These are phyloP conservation scores for Psilocybe subaeruginosa DNA, from an alignment of 768 basidiomycete genomes.

Conservation along the genomic window DNA sequence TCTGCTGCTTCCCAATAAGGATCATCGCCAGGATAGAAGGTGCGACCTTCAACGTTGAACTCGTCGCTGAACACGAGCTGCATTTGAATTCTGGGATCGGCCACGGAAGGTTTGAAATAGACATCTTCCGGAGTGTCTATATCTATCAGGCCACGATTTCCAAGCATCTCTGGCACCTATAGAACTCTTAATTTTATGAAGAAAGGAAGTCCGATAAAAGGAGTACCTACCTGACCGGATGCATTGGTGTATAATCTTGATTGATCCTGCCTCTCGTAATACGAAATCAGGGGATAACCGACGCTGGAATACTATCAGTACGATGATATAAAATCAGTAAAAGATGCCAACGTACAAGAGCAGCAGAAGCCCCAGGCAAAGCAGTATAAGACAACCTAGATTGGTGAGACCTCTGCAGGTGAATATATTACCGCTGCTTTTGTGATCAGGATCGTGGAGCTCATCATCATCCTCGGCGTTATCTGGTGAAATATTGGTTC, in stretches of 20 bases:
- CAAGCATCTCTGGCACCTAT: conserved; percentile 59
- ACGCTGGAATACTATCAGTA: conserved; percentile 39
- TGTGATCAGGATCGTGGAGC: conserved; percentile 76
- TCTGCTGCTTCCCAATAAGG: conserved; percentile 88
- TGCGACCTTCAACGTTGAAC: conserved; percentile 78
- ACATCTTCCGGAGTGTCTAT: conserved; percentile 67
- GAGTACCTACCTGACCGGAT: conserved; percentile 59
- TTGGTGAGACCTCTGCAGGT: conserved; percentile 74
- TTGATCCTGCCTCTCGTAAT: conserved; percentile 46
- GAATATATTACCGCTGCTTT: conserved; percentile 50
- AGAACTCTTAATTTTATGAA: too few relatives aligned
- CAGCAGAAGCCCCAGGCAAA: conserved; percentile 54
- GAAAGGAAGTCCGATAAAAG: too few relatives aligned
- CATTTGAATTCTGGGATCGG: conserved; percentile 54
- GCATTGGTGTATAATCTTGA: conserved; percentile 68
- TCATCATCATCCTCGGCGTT: conserved; percentile 67
- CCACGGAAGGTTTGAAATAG: conserved; percentile 55
- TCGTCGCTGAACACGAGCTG: conserved; percentile 89
- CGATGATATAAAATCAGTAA: not conserved
- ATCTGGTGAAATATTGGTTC: conserved; percentile 61
- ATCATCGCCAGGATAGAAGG: conserved; percentile 88
- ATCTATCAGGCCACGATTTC: conserved; percentile 78
- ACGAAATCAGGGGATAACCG: conserved; percentile 65
- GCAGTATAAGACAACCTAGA: conserved; percentile 64
- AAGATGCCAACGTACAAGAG: conserved; percentile 54